Evolutionary conservation across 2,329 filamentous ascomycete genomes (phyloP).

Genomic region (Knufia petricola): DNA sequence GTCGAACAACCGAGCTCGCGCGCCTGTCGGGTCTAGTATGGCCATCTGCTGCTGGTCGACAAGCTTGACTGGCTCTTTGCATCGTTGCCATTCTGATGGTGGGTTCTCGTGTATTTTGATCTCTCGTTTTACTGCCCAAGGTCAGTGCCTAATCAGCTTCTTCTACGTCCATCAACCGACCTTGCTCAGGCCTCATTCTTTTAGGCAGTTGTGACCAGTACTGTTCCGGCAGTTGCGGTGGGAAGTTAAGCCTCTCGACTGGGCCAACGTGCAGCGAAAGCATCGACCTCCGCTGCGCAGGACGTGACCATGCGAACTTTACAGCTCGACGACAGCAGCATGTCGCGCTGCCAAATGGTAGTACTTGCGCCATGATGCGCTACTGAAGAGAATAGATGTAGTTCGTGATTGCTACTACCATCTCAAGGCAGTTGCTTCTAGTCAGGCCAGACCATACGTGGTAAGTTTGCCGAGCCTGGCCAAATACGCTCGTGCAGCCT

Average conservation of each 20-base stretch:
- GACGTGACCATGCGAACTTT: constrained; percentile 48
- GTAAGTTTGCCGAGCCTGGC: not conserved
- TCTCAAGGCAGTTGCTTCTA: too few relatives aligned
- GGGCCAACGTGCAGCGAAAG: constrained; percentile 39
- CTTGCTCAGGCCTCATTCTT: constrained; percentile 29
- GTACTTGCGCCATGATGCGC: constrained; percentile 47
- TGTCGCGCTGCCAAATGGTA: constrained; percentile 54
- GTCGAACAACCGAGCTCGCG: constrained; percentile 72
- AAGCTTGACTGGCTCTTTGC: constrained; percentile 55
- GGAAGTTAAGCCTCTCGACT: constrained; percentile 32
- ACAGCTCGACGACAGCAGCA: constrained; percentile 60
- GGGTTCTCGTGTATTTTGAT: constrained; percentile 46
- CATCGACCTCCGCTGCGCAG: constrained; percentile 39
- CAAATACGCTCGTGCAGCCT: not conserved
- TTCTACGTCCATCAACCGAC: constrained; percentile 24
- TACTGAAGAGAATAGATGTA: too few relatives aligned
- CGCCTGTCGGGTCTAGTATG: constrained; percentile 73
- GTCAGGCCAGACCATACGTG: not conserved
- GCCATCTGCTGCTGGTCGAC: constrained; percentile 61
- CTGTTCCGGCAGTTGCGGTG: constrained; percentile 32
- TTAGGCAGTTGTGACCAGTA: constrained; percentile 35
- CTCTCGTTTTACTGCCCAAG: constrained; percentile 33
- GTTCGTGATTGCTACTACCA: too few relatives aligned
- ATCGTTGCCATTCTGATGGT: constrained; percentile 27
- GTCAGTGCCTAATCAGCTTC: constrained; percentile 9